phyloP scores from a whole-genome alignment of 2,329 filamentous ascomycete species.

The Dryadomyces quercivorus region DNA sequence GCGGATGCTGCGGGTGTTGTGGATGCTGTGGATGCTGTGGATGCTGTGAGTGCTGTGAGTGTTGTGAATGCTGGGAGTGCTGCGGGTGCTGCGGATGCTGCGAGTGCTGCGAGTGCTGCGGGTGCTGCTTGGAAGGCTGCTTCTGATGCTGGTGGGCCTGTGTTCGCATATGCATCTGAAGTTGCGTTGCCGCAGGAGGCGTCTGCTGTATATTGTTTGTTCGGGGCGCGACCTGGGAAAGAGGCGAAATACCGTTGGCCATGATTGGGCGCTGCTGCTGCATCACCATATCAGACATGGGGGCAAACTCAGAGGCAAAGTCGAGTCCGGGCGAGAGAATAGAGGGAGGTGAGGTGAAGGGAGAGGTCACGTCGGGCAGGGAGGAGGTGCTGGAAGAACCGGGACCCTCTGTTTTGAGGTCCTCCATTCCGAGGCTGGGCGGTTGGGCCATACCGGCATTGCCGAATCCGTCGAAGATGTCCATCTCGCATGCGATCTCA shows the following conservation, averaged over 20 bases:
- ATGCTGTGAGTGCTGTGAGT: conserved; percentile 5
- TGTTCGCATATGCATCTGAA: not conserved
- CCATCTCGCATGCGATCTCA: conserved; percentile 38
- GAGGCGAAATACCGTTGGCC: conserved; percentile 1
- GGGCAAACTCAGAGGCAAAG: conserved; percentile 34
- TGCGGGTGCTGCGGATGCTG: conserved; percentile 7
- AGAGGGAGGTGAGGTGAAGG: conserved; percentile 39
- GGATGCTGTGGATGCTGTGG: conserved; percentile 1
- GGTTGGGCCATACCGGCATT: conserved; percentile 48
- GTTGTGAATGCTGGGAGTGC: conserved; percentile 18
- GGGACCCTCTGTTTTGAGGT: conserved; percentile 34
- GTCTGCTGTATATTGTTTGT: conserved; percentile 1
- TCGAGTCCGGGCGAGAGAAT: conserved; percentile 43
- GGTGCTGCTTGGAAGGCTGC: conserved; percentile 9
- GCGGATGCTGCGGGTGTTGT: conserved; percentile 6
- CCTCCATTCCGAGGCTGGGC: conserved; percentile 31
- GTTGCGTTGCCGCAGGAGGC: not conserved
- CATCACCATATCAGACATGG: conserved; percentile 43
- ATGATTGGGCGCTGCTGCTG: conserved; percentile 35
- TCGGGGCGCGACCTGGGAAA: not conserved
- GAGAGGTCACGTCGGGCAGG: conserved; percentile 31
- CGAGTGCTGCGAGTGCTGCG: not conserved
- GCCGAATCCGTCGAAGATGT: conserved; percentile 56
- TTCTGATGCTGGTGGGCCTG: conserved; percentile 3
- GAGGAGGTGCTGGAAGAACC: conserved; percentile 21